phyloP scores from a whole-genome alignment of 257 asterid genomes.

The Solanum commersonii region DNA sequence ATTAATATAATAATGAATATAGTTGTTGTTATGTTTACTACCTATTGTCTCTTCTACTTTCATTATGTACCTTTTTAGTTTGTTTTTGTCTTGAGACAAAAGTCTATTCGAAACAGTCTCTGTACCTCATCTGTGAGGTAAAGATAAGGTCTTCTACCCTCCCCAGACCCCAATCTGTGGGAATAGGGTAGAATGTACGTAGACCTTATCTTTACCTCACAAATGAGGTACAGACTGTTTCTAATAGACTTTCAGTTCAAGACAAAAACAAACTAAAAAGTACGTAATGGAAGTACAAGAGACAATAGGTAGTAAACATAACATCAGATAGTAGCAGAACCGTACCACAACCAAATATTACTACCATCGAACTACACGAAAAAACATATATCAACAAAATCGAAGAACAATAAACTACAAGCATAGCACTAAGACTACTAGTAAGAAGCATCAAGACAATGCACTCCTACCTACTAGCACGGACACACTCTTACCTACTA shows the following conservation, averaged over 20 bases:
- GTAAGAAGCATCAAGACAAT: not conserved
- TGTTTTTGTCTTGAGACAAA: no score
- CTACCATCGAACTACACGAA: not conserved
- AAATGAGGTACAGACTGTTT: not conserved
- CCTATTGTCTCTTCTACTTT: no score
- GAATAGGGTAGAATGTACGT: not conserved
- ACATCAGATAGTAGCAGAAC: not conserved
- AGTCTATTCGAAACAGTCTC: no score
- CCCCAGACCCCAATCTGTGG: no score
- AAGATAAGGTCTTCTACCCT: no score
- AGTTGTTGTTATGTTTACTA: no score
- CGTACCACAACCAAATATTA: not conserved
- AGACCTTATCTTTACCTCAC: not conserved
- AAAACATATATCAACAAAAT: not conserved
- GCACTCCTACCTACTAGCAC: not conserved
- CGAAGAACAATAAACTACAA: not conserved
- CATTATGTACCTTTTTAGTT: no score
- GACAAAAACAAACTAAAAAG: not conserved
- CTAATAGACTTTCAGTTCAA: not conserved
- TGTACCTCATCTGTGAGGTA: no score
- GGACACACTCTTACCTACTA: not conserved
- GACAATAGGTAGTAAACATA: not conserved
- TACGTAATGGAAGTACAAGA: not conserved
- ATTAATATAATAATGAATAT: not conserved
- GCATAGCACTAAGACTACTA: not conserved